A percentile compares a stretch with the other conserved stretches of the same genome.
These are phyloP conservation scores for Xylaria flabelliformis DNA, from an alignment of 495 filamentous ascomycete species.

Conservation along the genomic window DNA sequence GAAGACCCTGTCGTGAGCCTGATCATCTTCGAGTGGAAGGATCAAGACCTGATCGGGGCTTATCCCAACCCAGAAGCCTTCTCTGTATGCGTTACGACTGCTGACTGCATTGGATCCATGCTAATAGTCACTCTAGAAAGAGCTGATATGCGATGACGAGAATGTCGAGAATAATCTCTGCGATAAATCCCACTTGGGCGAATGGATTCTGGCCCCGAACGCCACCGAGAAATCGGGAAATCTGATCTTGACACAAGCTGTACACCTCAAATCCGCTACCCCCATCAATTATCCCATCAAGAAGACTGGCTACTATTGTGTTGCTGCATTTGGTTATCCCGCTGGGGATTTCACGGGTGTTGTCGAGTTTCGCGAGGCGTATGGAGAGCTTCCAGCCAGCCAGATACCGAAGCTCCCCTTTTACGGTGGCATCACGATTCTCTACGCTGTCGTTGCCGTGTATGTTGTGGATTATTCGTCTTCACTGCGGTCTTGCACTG, in stretches of 20 bases:
- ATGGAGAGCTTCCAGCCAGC: slow-evolving; percentile 91
- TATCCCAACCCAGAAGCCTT: slow-evolving; percentile 37
- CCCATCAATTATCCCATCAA: slow-evolving; percentile 81
- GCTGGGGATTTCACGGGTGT: slow-evolving; percentile 74
- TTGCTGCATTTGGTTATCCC: slow-evolving; percentile 73
- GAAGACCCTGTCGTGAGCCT: slow-evolving; percentile 80
- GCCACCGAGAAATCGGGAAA: slow-evolving; percentile 70
- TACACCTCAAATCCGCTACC: slow-evolving; percentile 77
- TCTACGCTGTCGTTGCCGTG: slow-evolving; percentile 86
- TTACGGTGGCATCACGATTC: slow-evolving; percentile 92
- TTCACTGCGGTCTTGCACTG: not conserved
- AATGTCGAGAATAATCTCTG: slow-evolving; percentile 73
- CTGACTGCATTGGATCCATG: not conserved
- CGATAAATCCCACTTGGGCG: slow-evolving; percentile 74
- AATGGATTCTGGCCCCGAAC: slow-evolving; percentile 81
- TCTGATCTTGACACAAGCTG: slow-evolving; percentile 75
- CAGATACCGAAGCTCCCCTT: slow-evolving; percentile 98
- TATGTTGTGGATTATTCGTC: slow-evolving; percentile 45
- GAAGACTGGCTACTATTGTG: slow-evolving; percentile 95
- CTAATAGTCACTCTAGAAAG: slow-evolving; percentile 53
- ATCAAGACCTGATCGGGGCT: slow-evolving; percentile 80
- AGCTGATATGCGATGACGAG: slow-evolving; percentile 77
- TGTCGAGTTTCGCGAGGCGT: slow-evolving; percentile 92
- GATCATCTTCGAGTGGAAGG: slow-evolving; percentile 92
- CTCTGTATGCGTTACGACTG: slow-evolving; percentile 33